phyloP scores from a whole-genome alignment of 1,284 basidiomycete genomes.

The Exobasidium rhododendri region DNA sequence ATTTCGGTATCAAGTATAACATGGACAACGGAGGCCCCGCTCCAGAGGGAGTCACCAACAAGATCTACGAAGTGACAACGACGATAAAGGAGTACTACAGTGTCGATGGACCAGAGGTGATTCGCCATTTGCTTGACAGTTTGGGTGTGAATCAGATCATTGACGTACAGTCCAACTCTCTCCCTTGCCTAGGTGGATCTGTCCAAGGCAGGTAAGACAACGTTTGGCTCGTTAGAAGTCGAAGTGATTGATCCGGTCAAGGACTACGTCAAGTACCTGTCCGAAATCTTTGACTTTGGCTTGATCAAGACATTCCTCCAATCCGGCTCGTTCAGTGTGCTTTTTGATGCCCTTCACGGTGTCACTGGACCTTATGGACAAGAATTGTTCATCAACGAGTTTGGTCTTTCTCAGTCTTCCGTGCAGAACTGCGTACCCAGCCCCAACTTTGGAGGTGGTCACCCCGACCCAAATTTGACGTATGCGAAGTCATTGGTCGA shows the following conservation, averaged over 20 bases:
- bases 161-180: slow-evolving; percentile 1
- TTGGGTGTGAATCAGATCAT: background rate
- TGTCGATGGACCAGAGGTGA: slow-evolving; percentile 67
- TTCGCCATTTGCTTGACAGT: background rate
- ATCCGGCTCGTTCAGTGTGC: slow-evolving; percentile 67
- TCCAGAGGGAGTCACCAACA: slow-evolving; percentile 88
- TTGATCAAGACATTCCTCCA: slow-evolving; percentile 87
- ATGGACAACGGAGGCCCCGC: slow-evolving; percentile 94
- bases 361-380: slow-evolving; percentile 95
- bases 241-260: slow-evolving; percentile 89
- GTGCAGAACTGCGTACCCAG: slow-evolving; percentile 87
- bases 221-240: slow-evolving; percentile 72
- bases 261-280: slow-evolving; percentile 80
- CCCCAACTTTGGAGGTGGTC: slow-evolving; percentile 93
- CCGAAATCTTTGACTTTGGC: slow-evolving; percentile 89
- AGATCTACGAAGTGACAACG: slow-evolving; percentile 88
- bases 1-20: slow-evolving; percentile 99
- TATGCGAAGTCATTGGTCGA: slow-evolving; percentile 94
- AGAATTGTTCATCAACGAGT: slow-evolving; percentile 78
- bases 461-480: slow-evolving; percentile 97
- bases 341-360: slow-evolving; percentile 94
- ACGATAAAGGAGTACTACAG: slow-evolving; percentile 79
- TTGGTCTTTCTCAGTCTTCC: slow-evolving; percentile 75
- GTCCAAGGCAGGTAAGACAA: slow-evolving; percentile 73
- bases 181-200: slow-evolving; percentile 66